Base-by-base conservation (phyloP, 495 filamentous ascomycete species). In the Penicillium odoratum region DNA sequence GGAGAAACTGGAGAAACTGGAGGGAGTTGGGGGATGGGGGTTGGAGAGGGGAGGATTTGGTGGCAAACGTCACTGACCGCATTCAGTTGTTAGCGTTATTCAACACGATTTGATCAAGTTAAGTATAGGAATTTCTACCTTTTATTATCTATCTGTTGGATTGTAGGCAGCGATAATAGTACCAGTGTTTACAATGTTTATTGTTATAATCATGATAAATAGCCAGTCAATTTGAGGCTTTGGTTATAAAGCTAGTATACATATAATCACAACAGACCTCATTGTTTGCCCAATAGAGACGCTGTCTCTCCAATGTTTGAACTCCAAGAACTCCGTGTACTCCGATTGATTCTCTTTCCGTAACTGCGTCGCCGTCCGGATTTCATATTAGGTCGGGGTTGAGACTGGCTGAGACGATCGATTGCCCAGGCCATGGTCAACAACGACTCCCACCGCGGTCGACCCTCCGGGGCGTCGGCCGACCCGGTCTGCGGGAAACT, bases 391-490 rank as follows among this genome's bases (percentile, higher is more conserved):
- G 59, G 68, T 58, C 60, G 62, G 43, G 63, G 70, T 70, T 64
- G 60, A 30, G 72, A 69, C 59, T 65, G 67, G 61, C 71, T 63
- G 57, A 80, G 69, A 57, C 74, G 65, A 68, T 80, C 73, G 57
- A 80, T 76, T 57, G 76, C 75, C 74, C 75, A 78, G 8, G 63
- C 65, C 69, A 80, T 66, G 49, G 77, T 78, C 58, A 78, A 70
- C 53, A 80, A 67, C 56, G 69, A 76, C 73, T 74, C 75, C 77
- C 74, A 76, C 58, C 61, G 71, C 70, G 63, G 69, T 72, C 68
- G 64, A 56, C 59, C 67, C 66, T 65, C 70, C 48, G 61, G 53
- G 62, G 62, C 69, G 64, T 59, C 71, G 63, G 63, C 65, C 69
- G 63, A 71, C 65, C 50, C 48, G 58, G 58, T 66, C 62, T 64